Evolutionary conservation across 202 grass and related monocot species (phyloP).

Genomic region (Eragrostis tef): DNA sequence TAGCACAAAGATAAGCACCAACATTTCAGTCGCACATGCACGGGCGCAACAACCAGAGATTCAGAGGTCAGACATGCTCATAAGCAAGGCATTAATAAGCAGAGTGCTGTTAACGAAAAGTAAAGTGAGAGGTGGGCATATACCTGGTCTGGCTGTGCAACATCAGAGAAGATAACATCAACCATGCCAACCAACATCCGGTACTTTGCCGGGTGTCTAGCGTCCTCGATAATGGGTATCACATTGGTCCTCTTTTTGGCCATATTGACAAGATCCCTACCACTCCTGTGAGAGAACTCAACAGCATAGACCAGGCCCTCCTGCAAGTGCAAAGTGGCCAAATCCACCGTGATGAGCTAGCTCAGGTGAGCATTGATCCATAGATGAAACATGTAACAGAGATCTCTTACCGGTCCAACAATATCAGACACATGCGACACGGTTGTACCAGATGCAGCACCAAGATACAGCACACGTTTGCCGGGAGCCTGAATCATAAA

Average conservation of each 20-base stretch:
- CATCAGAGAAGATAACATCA: constrained; percentile 93
- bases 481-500: constrained; percentile 61
- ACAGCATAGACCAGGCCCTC: constrained; percentile 84
- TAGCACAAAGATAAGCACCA: not conserved
- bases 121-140: not conserved
- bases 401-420: constrained; percentile 71
- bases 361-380: not conserved
- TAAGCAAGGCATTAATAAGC: not conserved
- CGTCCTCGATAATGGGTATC: constrained; percentile 90
- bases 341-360: not conserved
- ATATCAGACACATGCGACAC: constrained; percentile 90
- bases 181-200: constrained; percentile 96
- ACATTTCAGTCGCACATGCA: too few relatives aligned
- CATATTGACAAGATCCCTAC: constrained; percentile 93
- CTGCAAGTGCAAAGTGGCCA: constrained; percentile 54
- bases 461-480: constrained; percentile 75
- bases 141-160: constrained; percentile 98
- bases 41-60: not conserved
- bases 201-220: constrained; percentile 82
- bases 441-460: constrained; percentile 73
- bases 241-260: constrained; percentile 95
- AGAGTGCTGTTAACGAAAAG: not conserved
- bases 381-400: constrained; percentile 26
- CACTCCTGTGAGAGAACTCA: constrained; percentile 95
- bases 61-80: not conserved